Evolutionary conservation across 2,329 filamentous ascomycete species (phyloP), one percentile per base, ranked within the genome.

Genomic region (Septoria petroselini): DNA sequence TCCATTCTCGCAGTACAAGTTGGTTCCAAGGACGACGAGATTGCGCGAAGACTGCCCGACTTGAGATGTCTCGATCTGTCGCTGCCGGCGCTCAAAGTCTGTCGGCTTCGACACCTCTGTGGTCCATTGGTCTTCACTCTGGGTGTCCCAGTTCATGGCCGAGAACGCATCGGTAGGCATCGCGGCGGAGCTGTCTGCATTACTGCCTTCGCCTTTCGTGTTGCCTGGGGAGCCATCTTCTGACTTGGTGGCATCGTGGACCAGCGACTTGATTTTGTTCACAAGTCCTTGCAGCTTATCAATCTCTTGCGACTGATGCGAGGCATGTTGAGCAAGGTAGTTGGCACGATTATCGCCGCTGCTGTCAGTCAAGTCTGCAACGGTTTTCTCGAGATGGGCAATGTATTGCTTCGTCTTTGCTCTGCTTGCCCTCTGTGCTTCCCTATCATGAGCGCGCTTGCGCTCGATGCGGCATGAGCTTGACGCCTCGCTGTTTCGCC

Each of bases 401-500:
- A 59, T 59, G 17, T 59, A 58, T 21, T 55, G 52, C 33, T 59
- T 59, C 8, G 57, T 59, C 48, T 59, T 59, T 14, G 57, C 57
- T 23, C 57, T 47, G 41, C 54, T 58, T 3, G 57, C 57, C 25
- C 57, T 45, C 25, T 59, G 57, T 15, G 57, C 57, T 35, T 59
- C 57, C 34, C 57, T 41, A 42, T 59, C 57, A 29, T 59, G 57
- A 18, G 57, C 57, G 15, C 57, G 44, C 50, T 59, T 59, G 17
- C 57, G 38, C 41, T 59, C 57, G 72, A 53, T 57, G 11, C 56
- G 52, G 41, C 56, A 58, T 7, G 50, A 52, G 30, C 41, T 54
- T 41, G 55, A 52, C 12, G 55, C 45, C 11, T 51, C 48, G 41
- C 52, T 55, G 30, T 49, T 49, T 14, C 52, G 44, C 23, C 52